phyloP scores from a whole-genome alignment of 2,329 filamentous ascomycete species.

The Nigrograna mackinnonii region DNA sequence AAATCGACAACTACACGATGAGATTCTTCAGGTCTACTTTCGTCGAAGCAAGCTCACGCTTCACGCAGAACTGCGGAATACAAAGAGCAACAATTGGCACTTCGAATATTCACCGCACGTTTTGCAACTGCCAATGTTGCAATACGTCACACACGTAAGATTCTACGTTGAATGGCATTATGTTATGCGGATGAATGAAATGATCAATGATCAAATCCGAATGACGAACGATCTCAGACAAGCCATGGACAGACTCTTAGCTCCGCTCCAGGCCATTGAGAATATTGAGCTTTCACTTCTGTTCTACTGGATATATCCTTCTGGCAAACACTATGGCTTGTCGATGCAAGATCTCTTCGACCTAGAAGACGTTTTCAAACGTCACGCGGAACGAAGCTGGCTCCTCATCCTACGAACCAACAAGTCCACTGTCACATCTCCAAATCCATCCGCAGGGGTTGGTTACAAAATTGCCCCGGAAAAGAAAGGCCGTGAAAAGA shows the following conservation, averaged over 20 bases:
- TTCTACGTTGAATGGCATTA: conserved; percentile 43
- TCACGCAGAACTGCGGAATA: conserved; percentile 38
- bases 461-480: conserved; percentile 38
- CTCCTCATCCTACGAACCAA: conserved; percentile 28
- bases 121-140: conserved; percentile 29
- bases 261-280: conserved; percentile 24
- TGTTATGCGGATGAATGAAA: conserved; percentile 19
- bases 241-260: conserved; percentile 34
- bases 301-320: conserved; percentile 38
- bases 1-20: conserved; percentile 33
- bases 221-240: conserved; percentile 34
- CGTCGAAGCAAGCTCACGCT: conserved; percentile 31
- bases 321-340: conserved; percentile 35
- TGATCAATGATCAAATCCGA: conserved; percentile 29
- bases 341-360: conserved; percentile 41
- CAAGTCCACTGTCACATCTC: conserved; percentile 18
- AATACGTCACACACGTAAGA: conserved; percentile 29
- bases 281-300: conserved; percentile 35
- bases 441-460: conserved; percentile 29
- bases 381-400: conserved; percentile 35
- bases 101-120: conserved; percentile 40
- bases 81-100: conserved; percentile 27
- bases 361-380: conserved; percentile 37
- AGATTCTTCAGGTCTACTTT: conserved; percentile 32
- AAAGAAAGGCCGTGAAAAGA: conserved; percentile 35